A percentile compares a stretch with the other conserved stretches of the same genome.
Evolutionary conservation across 495 filamentous ascomycete genomes (phyloP).

Genomic region (Penicillium paradoxum): DNA sequence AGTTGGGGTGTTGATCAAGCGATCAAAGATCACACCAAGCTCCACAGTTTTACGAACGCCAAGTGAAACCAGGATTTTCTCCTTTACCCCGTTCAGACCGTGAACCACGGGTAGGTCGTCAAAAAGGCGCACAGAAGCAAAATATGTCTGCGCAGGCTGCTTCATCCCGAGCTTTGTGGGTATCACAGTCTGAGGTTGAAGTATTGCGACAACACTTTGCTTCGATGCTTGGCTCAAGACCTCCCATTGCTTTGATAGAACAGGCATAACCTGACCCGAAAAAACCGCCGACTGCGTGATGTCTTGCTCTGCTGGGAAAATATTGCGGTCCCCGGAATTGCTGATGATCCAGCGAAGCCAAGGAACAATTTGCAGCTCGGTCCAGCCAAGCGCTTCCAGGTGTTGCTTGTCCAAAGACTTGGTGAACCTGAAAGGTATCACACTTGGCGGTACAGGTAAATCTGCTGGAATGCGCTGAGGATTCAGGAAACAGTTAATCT

Average conservation of each 20-base stretch:
- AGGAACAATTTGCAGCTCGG: slow-evolving; percentile 69
- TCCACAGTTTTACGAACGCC: slow-evolving; percentile 84
- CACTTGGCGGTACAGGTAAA: slow-evolving; percentile 77
- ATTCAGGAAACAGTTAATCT: slow-evolving; percentile 68
- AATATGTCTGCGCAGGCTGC: slow-evolving; percentile 82
- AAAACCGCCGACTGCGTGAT: slow-evolving; percentile 69
- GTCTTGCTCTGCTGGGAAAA: slow-evolving; percentile 49
- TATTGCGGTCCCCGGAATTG: slow-evolving; percentile 44
- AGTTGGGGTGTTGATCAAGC: slow-evolving; percentile 57
- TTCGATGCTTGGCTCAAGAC: slow-evolving; percentile 60
- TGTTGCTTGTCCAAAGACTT: slow-evolving; percentile 54
- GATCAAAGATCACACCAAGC: slow-evolving; percentile 84
- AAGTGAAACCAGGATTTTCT: slow-evolving; percentile 76
- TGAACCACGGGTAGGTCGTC: slow-evolving; percentile 81
- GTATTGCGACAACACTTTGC: slow-evolving; percentile 53
- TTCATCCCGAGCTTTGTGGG: slow-evolving; percentile 91
- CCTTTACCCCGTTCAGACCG: slow-evolving; percentile 72
- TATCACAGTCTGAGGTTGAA: slow-evolving; percentile 69
- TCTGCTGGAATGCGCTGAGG: slow-evolving; percentile 69
- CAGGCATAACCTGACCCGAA: slow-evolving; percentile 67
- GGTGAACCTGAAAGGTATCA: slow-evolving; percentile 77
- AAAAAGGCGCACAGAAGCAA: slow-evolving; percentile 87
- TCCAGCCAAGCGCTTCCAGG: slow-evolving; percentile 76
- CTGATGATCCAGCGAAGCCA: slow-evolving; percentile 79
- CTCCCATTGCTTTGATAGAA: slow-evolving; percentile 88